Conservation (phyloP, 2,329 filamentous ascomycete species). For the Diplodia scrobiculata region DNA sequence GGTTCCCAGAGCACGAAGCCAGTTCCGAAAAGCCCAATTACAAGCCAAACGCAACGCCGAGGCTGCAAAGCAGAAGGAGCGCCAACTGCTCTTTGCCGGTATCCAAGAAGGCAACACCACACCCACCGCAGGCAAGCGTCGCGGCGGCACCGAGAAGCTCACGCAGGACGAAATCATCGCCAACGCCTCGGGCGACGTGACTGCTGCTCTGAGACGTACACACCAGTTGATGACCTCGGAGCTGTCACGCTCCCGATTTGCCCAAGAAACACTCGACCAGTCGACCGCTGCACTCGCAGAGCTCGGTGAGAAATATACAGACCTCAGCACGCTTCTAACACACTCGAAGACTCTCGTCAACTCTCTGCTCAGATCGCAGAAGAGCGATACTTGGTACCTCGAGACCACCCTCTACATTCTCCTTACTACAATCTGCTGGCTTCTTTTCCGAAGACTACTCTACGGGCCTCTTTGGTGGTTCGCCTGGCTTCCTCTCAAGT, state of each 20-base stretch:
- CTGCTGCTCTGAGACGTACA: constrained; percentile 77
- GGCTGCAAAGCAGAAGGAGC: constrained; percentile 72
- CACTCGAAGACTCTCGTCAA: constrained; percentile 74
- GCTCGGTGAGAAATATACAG: constrained; percentile 77
- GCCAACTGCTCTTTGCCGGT: constrained; percentile 71
- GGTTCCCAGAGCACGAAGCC: constrained; percentile 56
- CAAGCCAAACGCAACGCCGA: constrained; percentile 74
- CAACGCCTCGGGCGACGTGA: constrained; percentile 79
- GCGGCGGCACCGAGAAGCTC: constrained; percentile 53
- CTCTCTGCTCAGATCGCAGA: constrained; percentile 80
- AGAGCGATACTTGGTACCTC: constrained; percentile 97
- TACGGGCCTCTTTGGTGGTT: constrained; percentile 93
- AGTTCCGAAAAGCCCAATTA: constrained; percentile 81
- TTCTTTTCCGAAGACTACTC: constrained; percentile 78
- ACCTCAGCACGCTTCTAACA: constrained; percentile 74
- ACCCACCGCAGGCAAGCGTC: constrained; percentile 41
- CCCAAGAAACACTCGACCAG: constrained; percentile 82
- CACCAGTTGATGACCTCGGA: constrained; percentile 85
- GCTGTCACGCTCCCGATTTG: constrained; percentile 83
- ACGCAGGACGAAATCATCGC: constrained; percentile 73
- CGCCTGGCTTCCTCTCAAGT: constrained; percentile 75
- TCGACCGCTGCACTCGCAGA: constrained; percentile 79
- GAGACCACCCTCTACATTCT: constrained; percentile 86
- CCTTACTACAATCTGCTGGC: constrained; percentile 74
- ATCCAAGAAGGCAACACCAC: constrained; percentile 53